Evolutionary conservation across 768 basidiomycete genomes (phyloP).

Genomic region (Xerocomellus chrysenteron): DNA sequence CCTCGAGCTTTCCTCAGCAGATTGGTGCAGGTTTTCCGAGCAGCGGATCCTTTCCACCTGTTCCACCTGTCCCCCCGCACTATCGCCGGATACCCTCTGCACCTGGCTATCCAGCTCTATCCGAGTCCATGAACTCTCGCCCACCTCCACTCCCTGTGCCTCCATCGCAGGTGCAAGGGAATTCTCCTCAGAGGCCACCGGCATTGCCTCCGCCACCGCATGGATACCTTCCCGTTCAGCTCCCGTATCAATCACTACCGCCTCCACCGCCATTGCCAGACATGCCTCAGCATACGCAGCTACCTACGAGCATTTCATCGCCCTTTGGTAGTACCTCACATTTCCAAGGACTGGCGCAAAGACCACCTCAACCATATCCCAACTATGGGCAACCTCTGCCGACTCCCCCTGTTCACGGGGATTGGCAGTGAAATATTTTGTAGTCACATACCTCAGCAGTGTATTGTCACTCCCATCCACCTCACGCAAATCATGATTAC

Average conservation of each 20-base stretch:
- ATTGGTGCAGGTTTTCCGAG: conserved; percentile 15
- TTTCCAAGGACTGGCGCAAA: conserved; percentile 42
- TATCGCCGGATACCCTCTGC: conserved; percentile 33
- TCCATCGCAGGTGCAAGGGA: conserved; percentile 23
- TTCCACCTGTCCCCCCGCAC: conserved; percentile 31
- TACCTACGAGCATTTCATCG: conserved; percentile 24
- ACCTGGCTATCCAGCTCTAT: conserved; percentile 24
- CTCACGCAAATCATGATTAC: conserved; percentile 12
- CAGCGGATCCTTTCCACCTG: conserved; percentile 17
- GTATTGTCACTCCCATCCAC: conserved; percentile 12
- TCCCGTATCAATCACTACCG: conserved; percentile 36
- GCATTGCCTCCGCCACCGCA: conserved; percentile 53
- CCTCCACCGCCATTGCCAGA: conserved; percentile 35
- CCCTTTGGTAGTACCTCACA: conserved; percentile 30
- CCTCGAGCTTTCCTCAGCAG: conserved; percentile 33
- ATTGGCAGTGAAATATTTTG: conserved; percentile 26
- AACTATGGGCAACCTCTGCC: conserved; percentile 34
- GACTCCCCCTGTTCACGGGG: conserved; percentile 20
- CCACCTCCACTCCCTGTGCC: conserved; percentile 30
- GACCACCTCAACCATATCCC: conserved; percentile 35
- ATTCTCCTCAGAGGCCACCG: conserved; percentile 40
- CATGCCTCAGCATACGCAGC: conserved; percentile 28
- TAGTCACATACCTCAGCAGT: conserved; percentile 15
- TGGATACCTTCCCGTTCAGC: conserved; percentile 43
- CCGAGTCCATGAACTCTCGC: conserved; percentile 18